Evolutionary conservation across 2,329 filamentous ascomycete species (phyloP).

Genomic region (Rachicladosporium sp.): DNA sequence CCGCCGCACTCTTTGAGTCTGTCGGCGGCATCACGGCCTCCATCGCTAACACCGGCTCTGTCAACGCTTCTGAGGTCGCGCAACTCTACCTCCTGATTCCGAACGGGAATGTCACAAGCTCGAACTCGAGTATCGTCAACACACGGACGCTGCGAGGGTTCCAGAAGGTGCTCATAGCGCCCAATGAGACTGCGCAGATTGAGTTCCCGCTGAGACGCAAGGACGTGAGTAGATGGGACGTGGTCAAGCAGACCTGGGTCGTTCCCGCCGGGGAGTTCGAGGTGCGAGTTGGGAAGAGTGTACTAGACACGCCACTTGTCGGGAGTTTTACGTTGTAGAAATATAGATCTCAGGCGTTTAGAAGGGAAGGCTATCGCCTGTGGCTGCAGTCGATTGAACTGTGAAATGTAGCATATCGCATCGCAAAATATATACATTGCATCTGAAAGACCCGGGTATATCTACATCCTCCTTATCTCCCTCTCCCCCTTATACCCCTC

Average conservation of each 20-base stretch:
- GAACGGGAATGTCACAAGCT: constrained; percentile 35
- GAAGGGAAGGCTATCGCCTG: too few species aligned
- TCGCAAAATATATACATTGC: too few species aligned
- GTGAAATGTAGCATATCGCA: too few species aligned
- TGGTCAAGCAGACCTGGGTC: constrained; percentile 37
- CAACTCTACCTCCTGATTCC: constrained; percentile 32
- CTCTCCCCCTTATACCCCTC: constrained; percentile 79
- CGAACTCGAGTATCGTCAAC: constrained; percentile 39
- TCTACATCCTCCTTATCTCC: constrained; percentile 70
- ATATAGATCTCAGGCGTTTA: too few species aligned
- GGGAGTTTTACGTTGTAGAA: constrained; percentile 10
- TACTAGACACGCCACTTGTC: constrained; percentile 21
- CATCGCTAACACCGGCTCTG: constrained; percentile 39
- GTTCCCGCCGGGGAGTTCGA: constrained; percentile 32
- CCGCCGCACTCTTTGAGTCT: constrained; percentile 34
- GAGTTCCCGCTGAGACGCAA: constrained; percentile 28
- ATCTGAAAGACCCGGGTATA: too few species aligned
- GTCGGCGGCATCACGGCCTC: constrained; percentile 37
- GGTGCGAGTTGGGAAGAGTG: constrained; percentile 34
- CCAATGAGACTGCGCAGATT: constrained; percentile 21
- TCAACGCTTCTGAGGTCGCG: constrained; percentile 40
- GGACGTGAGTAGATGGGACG: constrained; percentile 41
- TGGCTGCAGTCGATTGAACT: too few species aligned
- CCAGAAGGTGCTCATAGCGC: constrained; percentile 18
- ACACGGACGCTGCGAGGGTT: constrained; percentile 23